Conservation (phyloP, 2,329 filamentous ascomycete genomes). For the Cephalotrichum gorgonifer region DNA sequence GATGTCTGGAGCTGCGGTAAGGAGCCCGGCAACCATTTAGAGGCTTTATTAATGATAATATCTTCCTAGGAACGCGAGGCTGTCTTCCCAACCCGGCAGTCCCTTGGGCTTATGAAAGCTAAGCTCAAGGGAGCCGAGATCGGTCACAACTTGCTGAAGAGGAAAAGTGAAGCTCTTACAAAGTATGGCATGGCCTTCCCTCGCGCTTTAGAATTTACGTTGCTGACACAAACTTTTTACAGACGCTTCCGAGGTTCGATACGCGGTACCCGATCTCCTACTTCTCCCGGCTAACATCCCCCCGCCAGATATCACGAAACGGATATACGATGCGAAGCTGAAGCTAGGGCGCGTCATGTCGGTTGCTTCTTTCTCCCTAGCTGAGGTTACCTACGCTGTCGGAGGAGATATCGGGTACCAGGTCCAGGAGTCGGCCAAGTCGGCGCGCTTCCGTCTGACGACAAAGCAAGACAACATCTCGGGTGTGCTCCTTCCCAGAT, state of each 20-base stretch:
- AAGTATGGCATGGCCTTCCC: conserved; percentile 57
- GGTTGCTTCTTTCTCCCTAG: conserved; percentile 93
- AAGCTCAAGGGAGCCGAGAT: conserved; percentile 92
- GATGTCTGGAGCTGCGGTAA: conserved; percentile 30
- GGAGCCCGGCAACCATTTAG: conserved; percentile 7
- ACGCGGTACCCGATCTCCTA: neutral
- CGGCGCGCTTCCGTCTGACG: conserved; percentile 82
- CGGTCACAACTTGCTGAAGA: conserved; percentile 88
- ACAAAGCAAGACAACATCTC: conserved; percentile 98
- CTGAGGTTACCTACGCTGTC: conserved; percentile 94
- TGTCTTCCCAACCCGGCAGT: conserved; percentile 96
- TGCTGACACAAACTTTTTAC: conserved; percentile 4
- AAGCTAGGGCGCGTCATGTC: conserved; percentile 99
- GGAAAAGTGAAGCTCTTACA: conserved; percentile 95
- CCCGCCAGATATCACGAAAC: conserved; percentile 82
- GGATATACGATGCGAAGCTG: conserved; percentile 97
- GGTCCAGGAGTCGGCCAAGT: conserved; percentile 90
- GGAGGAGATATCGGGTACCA: conserved; percentile 95
- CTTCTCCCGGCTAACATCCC: neutral
- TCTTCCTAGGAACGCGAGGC: conserved; percentile 72
- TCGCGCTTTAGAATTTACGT: neutral
- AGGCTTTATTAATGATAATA: neutral
- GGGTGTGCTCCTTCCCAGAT: conserved; percentile 85
- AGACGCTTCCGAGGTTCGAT: conserved; percentile 76
- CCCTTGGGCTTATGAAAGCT: conserved; percentile 90